Base-by-base conservation (phyloP, 2,329 filamentous ascomycete genomes). In the Endothia cerciana region DNA sequence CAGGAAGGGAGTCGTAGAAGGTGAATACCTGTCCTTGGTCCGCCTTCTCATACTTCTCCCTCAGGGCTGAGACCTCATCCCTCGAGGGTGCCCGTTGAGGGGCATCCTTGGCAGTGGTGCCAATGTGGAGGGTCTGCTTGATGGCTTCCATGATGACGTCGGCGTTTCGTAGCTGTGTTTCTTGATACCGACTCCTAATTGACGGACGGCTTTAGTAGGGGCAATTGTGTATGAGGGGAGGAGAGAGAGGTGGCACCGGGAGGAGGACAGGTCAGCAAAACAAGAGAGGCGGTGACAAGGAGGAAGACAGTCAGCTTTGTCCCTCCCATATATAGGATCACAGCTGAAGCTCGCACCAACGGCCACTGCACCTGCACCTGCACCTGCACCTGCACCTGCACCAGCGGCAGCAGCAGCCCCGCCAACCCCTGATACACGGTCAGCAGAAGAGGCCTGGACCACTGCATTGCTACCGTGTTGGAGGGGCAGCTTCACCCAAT, bases 11-110 rank as follows among this genome's bases (percentile, higher is more conserved):
- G 75, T 97, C 92, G 82, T 91, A 97, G 80, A 94, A 98, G 65
- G 89, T 84, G 74, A 96, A 93, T 70, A 96, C 91, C 71, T 97
- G 93, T 65, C 87, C 90, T 79, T 97, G 93, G 40, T 85, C 86
- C 58, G 91, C 91, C 71, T 89, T 85, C 69, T 85, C 82, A 80
- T 94, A 97, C 76, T 90, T 91, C 70, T 89, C 81, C 77, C 86
- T 87, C 49, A 96, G 85, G 71, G 87, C 79, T 64, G 87, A 82
- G 73, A 93, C 80, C 74, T 92, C 86, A 69, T 91, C 86, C 65
- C 86, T 77, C 45, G 86, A 85, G 66, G 92, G 89, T 71, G 85
- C 82, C 53, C 78, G 74, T 55, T 78, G 77, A 36, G 80, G 74
- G 53, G 73, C 73, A 51, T 71, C 70, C 69, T 68, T 70, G 70